Evolutionary conservation across 495 filamentous ascomycete genomes (phyloP).

Genomic region (Endocarpon pusillum): DNA sequence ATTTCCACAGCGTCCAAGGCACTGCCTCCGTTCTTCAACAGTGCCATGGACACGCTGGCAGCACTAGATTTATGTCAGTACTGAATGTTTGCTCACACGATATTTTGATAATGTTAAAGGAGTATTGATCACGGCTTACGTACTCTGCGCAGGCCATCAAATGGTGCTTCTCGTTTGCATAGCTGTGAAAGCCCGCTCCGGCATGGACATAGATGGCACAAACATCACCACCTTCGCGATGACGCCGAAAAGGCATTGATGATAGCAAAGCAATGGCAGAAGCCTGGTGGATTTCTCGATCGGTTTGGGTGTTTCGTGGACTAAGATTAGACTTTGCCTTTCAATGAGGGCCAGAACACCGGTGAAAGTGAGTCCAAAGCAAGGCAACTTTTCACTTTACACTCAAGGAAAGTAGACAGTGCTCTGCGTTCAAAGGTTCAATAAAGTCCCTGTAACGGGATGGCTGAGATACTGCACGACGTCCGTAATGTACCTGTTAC

Average conservation of each 20-base stretch:
- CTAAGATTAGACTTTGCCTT: too few relatives aligned
- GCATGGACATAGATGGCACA: constrained; percentile 88
- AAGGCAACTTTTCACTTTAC: too few relatives aligned
- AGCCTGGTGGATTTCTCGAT: too few relatives aligned
- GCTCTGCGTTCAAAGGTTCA: too few relatives aligned
- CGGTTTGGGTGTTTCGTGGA: too few relatives aligned
- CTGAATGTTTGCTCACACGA: constrained; percentile 6
- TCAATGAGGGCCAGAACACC: too few relatives aligned
- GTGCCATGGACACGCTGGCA: constrained; percentile 56
- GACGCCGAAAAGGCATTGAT: constrained; percentile 18
- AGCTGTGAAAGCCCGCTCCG: constrained; percentile 86
- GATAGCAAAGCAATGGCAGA: too few relatives aligned
- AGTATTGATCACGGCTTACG: constrained; percentile 16
- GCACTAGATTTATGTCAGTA: constrained; percentile 45
- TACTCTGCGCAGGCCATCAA: constrained; percentile 76
- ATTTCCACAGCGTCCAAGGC: constrained; percentile 87
- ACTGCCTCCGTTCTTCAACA: constrained; percentile 58
- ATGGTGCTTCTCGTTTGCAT: constrained; percentile 65
- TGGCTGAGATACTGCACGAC: too few relatives aligned
- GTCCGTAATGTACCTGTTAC: too few relatives aligned
- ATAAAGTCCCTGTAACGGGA: too few relatives aligned
- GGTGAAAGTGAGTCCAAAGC: too few relatives aligned
- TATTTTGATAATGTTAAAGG: background rate
- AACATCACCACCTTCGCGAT: constrained; percentile 24
- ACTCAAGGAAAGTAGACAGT: too few relatives aligned